A percentile compares a stretch with the other conserved stretches of the same genome.
Evolutionary conservation across 2,329 filamentous ascomycete genomes (phyloP).

Genomic region (Decorospora gaudefroyi): DNA sequence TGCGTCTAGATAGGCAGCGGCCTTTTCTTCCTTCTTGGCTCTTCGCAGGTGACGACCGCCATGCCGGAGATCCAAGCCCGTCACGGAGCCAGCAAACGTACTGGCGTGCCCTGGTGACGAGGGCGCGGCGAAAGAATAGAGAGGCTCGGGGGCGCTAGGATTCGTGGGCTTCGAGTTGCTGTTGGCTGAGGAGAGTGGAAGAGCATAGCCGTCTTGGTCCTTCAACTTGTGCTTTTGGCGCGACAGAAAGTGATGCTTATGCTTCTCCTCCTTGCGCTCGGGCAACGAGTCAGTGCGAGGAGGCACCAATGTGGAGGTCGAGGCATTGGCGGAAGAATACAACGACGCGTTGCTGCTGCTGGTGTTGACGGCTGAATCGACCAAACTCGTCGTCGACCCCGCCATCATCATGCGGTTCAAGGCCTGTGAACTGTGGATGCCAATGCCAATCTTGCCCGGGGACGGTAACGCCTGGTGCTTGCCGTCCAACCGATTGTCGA

Average conservation of each 20-base stretch:
- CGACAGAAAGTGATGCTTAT: slow-evolving; percentile 77
- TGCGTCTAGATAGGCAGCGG: slow-evolving; percentile 45
- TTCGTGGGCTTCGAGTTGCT: slow-evolving; percentile 78
- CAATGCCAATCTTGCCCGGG: slow-evolving; percentile 66
- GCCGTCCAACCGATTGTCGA: slow-evolving; percentile 63
- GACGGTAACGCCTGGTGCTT: slow-evolving; percentile 72
- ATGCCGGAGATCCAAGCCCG: slow-evolving; percentile 76
- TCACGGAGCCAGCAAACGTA: slow-evolving; percentile 80
- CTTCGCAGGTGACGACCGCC: slow-evolving; percentile 76
- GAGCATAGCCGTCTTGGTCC: slow-evolving; percentile 69
- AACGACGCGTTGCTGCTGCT: slow-evolving; percentile 64
- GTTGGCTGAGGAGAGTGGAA: slow-evolving; percentile 74
- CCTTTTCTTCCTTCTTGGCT: slow-evolving; percentile 64
- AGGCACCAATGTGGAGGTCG: slow-evolving; percentile 75
- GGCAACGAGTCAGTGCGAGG: slow-evolving; percentile 47
- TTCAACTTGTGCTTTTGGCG: slow-evolving; percentile 77
- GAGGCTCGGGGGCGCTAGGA: slow-evolving; percentile 71
- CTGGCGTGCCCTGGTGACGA: slow-evolving; percentile 69
- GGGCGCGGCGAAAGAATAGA: slow-evolving; percentile 79
- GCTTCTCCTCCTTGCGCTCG: slow-evolving; percentile 72
- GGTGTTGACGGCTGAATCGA: slow-evolving; percentile 60
- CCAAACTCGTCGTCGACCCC: slow-evolving; percentile 71
- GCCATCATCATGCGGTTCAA: slow-evolving; percentile 66
- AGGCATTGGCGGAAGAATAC: slow-evolving; percentile 76
- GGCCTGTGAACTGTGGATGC: slow-evolving; percentile 65